A percentile compares a stretch with the other conserved stretches of the same genome.
phyloP scores from a whole-genome alignment of 2,329 filamentous ascomycete species.

The Sporothrix pallida region DNA sequence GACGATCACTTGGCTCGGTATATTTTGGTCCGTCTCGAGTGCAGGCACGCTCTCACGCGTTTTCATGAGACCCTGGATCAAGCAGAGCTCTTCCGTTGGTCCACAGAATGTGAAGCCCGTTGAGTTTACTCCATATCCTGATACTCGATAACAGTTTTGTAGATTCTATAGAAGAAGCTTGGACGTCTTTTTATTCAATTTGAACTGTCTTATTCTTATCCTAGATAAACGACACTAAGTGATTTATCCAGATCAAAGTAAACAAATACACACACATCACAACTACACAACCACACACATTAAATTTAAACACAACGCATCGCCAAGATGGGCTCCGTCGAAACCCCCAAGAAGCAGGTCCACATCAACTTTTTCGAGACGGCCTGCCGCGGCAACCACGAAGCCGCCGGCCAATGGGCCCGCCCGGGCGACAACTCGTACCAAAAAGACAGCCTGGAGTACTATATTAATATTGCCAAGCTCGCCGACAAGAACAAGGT shows the following conservation, averaged over 20 bases:
- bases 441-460: constrained; percentile 31
- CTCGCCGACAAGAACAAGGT: constrained; percentile 31
- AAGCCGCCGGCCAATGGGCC: constrained; percentile 29
- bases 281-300: neutral
- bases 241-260: neutral
- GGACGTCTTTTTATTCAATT: neutral
- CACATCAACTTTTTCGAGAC: constrained; percentile 31
- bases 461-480: constrained; percentile 33
- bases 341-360: constrained; percentile 39
- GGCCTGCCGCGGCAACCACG: constrained; percentile 24
- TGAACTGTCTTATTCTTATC: neutral
- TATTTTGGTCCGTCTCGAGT: neutral
- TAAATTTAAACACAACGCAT: too few species aligned
- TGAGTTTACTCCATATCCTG: neutral
- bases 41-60: neutral
- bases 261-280: neutral
- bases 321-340: constrained; percentile 19
- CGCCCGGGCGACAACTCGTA: constrained; percentile 29
- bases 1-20: constrained; percentile 5
- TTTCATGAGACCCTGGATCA: neutral
- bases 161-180: constrained; percentile 15
- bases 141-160: neutral
- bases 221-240: constrained; percentile 1
- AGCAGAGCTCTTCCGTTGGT: neutral
- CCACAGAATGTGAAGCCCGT: neutral